These are phyloP conservation scores for Irpex sp. DNA, from an alignment of 1,284 basidiomycete genomes.

Conservation along the genomic window DNA sequence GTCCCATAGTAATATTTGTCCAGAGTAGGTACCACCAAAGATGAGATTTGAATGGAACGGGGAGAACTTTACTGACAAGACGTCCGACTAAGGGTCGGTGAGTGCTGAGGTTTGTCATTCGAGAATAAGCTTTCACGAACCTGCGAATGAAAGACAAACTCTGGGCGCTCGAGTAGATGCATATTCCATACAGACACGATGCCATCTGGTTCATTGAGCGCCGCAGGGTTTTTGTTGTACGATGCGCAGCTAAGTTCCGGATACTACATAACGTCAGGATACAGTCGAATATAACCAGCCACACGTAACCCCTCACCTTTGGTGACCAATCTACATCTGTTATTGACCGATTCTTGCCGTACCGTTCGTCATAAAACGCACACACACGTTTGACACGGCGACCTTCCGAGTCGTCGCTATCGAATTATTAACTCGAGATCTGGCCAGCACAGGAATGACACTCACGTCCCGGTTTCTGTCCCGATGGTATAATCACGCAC, in stretches of 20 bases:
- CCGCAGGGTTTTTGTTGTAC: constrained; percentile 93
- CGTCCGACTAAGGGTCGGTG: constrained; percentile 70
- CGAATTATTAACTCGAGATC: not conserved
- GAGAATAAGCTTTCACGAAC: constrained; percentile 35
- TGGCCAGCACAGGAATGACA: constrained; percentile 8
- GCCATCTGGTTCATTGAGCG: constrained; percentile 91
- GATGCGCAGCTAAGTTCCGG: constrained; percentile 93
- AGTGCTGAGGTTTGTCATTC: constrained; percentile 5
- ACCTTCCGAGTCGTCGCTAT: constrained; percentile 84
- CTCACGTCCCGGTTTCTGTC: constrained; percentile 68
- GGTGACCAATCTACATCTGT: constrained; percentile 98
- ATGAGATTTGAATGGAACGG: constrained; percentile 97
- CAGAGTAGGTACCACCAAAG: constrained; percentile 97
- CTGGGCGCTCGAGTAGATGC: constrained; percentile 90
- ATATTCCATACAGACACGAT: constrained; percentile 98
- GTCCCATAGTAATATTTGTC: constrained; percentile 96
- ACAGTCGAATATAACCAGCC: not conserved
- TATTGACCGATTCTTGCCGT: constrained; percentile 87
- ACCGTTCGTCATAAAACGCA: constrained; percentile 84
- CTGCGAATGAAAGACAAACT: constrained; percentile 97
- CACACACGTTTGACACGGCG: constrained; percentile 84
- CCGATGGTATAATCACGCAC: constrained; percentile 91
- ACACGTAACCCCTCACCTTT: constrained; percentile 47
- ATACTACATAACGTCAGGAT: constrained; percentile 49
- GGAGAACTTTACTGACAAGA: constrained; percentile 93